Base-by-base conservation (phyloP, 192 early-diverging fungal genomes). In the Backusella psychrophila region DNA sequence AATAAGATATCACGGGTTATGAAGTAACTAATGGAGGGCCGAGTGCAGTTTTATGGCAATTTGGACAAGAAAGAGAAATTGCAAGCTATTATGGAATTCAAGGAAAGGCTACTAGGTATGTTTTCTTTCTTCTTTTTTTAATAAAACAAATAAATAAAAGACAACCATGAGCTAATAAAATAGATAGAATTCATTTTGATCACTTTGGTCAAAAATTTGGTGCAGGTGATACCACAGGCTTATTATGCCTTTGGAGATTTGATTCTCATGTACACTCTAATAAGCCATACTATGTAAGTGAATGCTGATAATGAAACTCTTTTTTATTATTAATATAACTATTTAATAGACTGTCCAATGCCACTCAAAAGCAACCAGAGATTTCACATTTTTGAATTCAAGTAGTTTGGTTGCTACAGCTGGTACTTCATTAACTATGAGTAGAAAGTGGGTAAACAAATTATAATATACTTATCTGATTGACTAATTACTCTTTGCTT, bases 121-220 rank as follows among this genome's bases (percentile, higher is more conserved):
- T 7, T 26, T 44, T 44, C 42, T 17, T 44, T 31, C 3, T 33
- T 3, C 2, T 33, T 33, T 33, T 41, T 53, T 21, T 59, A 59
- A 59, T 12, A 17, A 44, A 17, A 44, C 17, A 56, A 11, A 23
- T 26, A 56, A 56, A 3, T 26, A 59, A 23, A 26, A 23, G 23
- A 9, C 7, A 75, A 39, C 65, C 87, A 59, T 81, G 79, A 75
- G 74, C 66, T 75, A 33, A 59, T 23, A 63, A 63, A 7, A 63
- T 21, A 26, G n/a, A 36, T 75, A 87, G 87, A 75, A 81, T 88
- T 15, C 91, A 90, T 49, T 96, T 96, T 87, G 94, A 96, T 75
- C 86, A 88, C 1, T 93, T 89, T 78, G 94, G 94, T 3, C 89
- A 88, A 69, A 89, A 91, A 49, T 96, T 96, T 85, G 94, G 91